Conservation (phyloP, 1,139 yeast species). For the Protomyces arabidopsidicola region DNA sequence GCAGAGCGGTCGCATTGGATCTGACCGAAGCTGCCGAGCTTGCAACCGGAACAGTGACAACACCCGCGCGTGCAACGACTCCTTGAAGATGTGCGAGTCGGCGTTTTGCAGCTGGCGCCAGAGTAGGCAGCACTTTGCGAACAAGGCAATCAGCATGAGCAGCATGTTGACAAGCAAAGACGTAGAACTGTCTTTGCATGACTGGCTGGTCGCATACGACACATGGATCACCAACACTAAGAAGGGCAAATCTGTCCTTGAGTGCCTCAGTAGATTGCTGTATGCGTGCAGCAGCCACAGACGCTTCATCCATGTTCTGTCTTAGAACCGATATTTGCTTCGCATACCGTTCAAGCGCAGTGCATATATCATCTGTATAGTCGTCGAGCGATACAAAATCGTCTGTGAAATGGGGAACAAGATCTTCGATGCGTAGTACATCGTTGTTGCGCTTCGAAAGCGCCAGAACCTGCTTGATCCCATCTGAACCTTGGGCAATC, state of each 20-base stretch:
- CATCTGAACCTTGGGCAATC: constrained; percentile 42
- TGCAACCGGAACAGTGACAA: background rate
- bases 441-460: constrained; percentile 50
- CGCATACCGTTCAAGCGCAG: constrained; percentile 70
- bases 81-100: constrained; percentile 49
- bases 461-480: constrained; percentile 39
- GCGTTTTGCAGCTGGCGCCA: constrained; percentile 64
- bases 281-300: constrained; percentile 58
- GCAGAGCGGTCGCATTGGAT: background rate
- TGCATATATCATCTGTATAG: constrained; percentile 75
- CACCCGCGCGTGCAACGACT: background rate
- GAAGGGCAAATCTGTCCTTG: constrained; percentile 49
- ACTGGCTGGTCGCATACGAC: constrained; percentile 62
- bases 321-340: constrained; percentile 59
- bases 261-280: constrained; percentile 54
- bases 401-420: constrained; percentile 71
- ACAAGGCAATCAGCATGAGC: constrained; percentile 86
- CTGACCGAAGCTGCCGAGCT: background rate
- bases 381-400: constrained; percentile 76
- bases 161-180: constrained; percentile 86
- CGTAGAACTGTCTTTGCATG: constrained; percentile 66
- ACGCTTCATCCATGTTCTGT: constrained; percentile 70
- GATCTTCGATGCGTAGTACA: constrained; percentile 67
- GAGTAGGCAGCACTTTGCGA: constrained; percentile 54
- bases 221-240: constrained; percentile 85